Evolutionary conservation across 805 yeast genomes (phyloP).

Genomic region (Groenewaldozyma salmanticensis): DNA sequence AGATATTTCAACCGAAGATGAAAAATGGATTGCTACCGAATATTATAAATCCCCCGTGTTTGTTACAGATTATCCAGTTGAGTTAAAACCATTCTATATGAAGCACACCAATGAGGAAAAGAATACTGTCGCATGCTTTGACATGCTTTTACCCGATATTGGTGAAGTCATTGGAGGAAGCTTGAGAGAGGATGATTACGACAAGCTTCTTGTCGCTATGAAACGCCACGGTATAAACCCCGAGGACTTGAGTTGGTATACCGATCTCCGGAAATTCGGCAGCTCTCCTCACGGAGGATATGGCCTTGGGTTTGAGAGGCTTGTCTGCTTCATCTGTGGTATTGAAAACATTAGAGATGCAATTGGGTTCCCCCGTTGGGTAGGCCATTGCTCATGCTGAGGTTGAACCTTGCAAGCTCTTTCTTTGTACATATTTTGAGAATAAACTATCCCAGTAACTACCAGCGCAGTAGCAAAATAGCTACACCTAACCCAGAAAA

Average conservation of each 20-base stretch:
- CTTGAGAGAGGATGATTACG: conserved; percentile 65
- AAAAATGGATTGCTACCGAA: conserved; percentile 71
- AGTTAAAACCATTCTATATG: conserved; percentile 90
- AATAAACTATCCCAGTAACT: neutral
- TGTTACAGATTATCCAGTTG: conserved; percentile 77
- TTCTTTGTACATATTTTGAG: neutral
- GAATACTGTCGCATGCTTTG: conserved; percentile 79
- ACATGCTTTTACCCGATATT: conserved; percentile 76
- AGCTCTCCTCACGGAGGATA: conserved; percentile 93
- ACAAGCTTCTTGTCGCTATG: conserved; percentile 41
- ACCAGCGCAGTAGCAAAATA: neutral
- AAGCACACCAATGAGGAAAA: conserved; percentile 29
- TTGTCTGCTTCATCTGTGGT: conserved; percentile 62
- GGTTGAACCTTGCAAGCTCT: neutral
- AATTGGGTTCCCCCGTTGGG: conserved; percentile 76
- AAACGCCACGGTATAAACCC: conserved; percentile 44
- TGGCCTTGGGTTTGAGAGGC: conserved; percentile 89
- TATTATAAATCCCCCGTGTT: conserved; percentile 65
- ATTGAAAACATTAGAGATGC: conserved; percentile 78
- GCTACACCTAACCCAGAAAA: conserved; percentile 1
- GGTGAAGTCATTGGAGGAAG: conserved; percentile 97
- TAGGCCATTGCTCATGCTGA: conserved; percentile 41
- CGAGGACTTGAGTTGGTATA: conserved; percentile 64
- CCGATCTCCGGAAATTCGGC: conserved; percentile 64
- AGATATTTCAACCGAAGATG: conserved; percentile 73